Evolutionary conservation across 805 yeast species (phyloP).

Genomic region (Candida morakotiae): DNA sequence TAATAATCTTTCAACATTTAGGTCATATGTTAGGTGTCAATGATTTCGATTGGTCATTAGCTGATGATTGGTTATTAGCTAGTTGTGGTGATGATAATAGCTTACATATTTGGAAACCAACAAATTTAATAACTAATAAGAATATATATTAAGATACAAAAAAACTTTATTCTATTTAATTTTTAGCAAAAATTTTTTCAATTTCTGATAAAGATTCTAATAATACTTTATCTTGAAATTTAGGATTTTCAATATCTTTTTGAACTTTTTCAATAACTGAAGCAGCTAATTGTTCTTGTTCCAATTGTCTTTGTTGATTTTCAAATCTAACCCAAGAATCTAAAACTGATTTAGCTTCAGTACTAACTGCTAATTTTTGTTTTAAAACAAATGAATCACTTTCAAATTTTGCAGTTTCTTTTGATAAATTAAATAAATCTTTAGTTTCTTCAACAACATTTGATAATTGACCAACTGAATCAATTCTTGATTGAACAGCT

Average conservation of each 20-base stretch:
- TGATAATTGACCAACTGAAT: constrained; percentile 80
- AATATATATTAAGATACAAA: constrained; percentile 6
- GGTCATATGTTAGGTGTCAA: constrained; percentile 89
- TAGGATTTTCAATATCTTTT: constrained; percentile 76
- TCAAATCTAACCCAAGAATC: constrained; percentile 99
- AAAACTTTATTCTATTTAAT: constrained; percentile 14
- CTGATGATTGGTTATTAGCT: constrained; percentile 65
- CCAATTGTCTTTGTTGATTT: constrained; percentile 90
- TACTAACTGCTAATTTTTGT: constrained; percentile 82
- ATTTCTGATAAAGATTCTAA: constrained; percentile 89
- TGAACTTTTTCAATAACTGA: constrained; percentile 85
- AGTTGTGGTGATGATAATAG: constrained; percentile 84
- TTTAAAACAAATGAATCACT: constrained; percentile 90
- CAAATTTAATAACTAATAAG: constrained; percentile 15
- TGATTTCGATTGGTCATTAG: constrained; percentile 79
- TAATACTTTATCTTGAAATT: constrained; percentile 90
- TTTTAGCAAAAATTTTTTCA: constrained; percentile 72
- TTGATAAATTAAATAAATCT: constrained; percentile 87
- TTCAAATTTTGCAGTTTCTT: constrained; percentile 95
- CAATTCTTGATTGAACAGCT: constrained; percentile 92
- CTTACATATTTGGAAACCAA: constrained; percentile 82
- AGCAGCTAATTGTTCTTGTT: constrained; percentile 88
- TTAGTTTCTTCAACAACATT: constrained; percentile 90
- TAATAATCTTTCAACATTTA: constrained; percentile 59
- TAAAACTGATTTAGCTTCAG: constrained; percentile 90